Evolutionary conservation across 345 rosid species (phyloP).

Genomic region (Firmiana major): DNA sequence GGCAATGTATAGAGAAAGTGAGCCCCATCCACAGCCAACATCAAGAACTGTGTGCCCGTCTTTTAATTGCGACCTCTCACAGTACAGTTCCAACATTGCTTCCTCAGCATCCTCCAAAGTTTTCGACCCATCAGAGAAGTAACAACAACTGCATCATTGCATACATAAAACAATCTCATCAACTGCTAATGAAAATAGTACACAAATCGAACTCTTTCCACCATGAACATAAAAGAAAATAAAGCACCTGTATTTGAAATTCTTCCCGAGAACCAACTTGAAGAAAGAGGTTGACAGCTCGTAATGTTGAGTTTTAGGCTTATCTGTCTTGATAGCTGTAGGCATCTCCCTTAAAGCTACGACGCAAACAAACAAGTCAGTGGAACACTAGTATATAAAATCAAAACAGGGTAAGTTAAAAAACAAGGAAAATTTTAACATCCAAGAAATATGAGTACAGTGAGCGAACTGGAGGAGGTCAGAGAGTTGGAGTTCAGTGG

Average conservation of each 20-base stretch:
- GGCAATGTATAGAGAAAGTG: constrained; percentile 69
- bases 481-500: constrained; percentile 57
- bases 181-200: neutral
- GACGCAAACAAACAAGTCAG: neutral
- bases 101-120: constrained; percentile 81
- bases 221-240: neutral
- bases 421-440: neutral
- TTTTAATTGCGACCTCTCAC: constrained; percentile 60
- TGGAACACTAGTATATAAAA: neutral
- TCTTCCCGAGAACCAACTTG: constrained; percentile 70
- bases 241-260: constrained; percentile 66
- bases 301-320: constrained; percentile 71
- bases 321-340: constrained; percentile 62
- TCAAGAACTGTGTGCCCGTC: constrained; percentile 82
- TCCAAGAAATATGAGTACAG: constrained; percentile 25
- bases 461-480: constrained; percentile 60
- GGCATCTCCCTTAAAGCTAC: constrained; percentile 77
- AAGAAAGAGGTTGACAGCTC: constrained; percentile 87
- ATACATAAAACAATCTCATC: neutral
- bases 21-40: constrained; percentile 94
- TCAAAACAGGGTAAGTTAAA: neutral
- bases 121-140: constrained; percentile 47
- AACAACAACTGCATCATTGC: constrained; percentile 56
- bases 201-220: neutral
- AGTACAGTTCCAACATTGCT: constrained; percentile 67